Base-by-base conservation (phyloP, 176 grass and related monocot species). In the Elaeis guineensis region DNA sequence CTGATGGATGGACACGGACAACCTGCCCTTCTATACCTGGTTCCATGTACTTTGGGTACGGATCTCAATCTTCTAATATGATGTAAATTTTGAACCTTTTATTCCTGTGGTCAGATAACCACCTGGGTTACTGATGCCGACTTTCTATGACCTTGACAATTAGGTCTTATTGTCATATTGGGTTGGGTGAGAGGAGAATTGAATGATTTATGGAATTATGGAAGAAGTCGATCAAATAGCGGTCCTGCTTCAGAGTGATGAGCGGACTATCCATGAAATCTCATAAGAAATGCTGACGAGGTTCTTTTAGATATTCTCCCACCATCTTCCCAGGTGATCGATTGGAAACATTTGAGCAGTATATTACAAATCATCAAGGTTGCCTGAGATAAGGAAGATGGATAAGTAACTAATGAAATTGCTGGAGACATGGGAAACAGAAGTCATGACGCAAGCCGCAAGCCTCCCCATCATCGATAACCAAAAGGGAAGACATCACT, bases 1-100 rank as follows among this genome's bases (percentile, higher is more conserved):
- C 67, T 97, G 56, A 97, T 97, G 92, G 76, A 97, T 1, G 92
- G 92, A 4, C 81, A 91, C 12, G 92, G 92, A 30, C 92, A 97
- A 53, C 92, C 92, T 1, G 92, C 92, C 2, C 70, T 97, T 49
- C 56, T 97, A 9, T 97, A 97, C 59, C 81, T 97, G 17, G 92
- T 97, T 74, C 92, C 92, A 20, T 91, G 92, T 58, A 88, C 87
- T 19, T 83, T 97, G 75, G 92, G 92, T 97, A 72, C 59, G 55
- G 35, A 61, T 64, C 39, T 49, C 16, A 17, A 58, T 74, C 6
- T 44, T 44, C 11, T 14, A 44, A 44, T 44, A 44, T 44, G 35
- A 0, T 44, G 35, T 44, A 12, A 44, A 44, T 44, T 44, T 14
- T 3, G 35, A 44, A 44, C 35, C 35, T 44, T 44, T 9, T 44